These are phyloP conservation scores for Circinella umbellata DNA, from an alignment of 371 early-diverging fungal genomes.

Conservation along the genomic window DNA sequence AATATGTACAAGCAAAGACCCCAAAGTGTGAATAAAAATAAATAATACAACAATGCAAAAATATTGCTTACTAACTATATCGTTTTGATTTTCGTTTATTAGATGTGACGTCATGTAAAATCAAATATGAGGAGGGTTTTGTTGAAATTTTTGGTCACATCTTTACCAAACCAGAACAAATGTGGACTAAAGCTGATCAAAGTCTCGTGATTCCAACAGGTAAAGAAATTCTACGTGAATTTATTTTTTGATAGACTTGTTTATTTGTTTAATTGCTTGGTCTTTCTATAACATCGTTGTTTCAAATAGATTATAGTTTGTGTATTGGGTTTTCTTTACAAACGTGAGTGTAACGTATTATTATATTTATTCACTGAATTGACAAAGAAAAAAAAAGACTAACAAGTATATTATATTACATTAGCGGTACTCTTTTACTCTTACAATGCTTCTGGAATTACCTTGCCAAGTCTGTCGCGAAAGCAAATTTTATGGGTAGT, in stretches of 20 bases:
- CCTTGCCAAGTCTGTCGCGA: constrained; percentile 52
- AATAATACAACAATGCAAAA: background rate
- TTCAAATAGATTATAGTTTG: constrained; percentile 29
- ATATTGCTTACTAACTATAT: too few species aligned
- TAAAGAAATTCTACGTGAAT: constrained; percentile 4
- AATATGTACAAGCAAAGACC: constrained; percentile 1
- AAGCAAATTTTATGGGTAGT: constrained; percentile 53
- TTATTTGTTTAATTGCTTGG: background rate
- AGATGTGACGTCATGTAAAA: constrained; percentile 50
- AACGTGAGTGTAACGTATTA: constrained; percentile 35
- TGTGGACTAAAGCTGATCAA: constrained; percentile 52
- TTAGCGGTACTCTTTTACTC: constrained; percentile 48
- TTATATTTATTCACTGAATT: too few species aligned
- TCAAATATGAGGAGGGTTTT: constrained; percentile 57
- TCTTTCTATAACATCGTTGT: background rate
- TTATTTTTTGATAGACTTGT: background rate
- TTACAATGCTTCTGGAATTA: constrained; percentile 63
- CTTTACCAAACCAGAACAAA: constrained; percentile 41
- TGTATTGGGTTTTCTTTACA: constrained; percentile 49
- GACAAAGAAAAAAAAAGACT: too few species aligned
- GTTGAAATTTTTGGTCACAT: constrained; percentile 35
- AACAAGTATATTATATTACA: background rate
- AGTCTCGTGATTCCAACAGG: constrained; percentile 45
- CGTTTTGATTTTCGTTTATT: background rate
- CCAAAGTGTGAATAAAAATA: background rate